phyloP scores from a whole-genome alignment of 805 yeast species.

The Metschnikowia colocasiae region DNA sequence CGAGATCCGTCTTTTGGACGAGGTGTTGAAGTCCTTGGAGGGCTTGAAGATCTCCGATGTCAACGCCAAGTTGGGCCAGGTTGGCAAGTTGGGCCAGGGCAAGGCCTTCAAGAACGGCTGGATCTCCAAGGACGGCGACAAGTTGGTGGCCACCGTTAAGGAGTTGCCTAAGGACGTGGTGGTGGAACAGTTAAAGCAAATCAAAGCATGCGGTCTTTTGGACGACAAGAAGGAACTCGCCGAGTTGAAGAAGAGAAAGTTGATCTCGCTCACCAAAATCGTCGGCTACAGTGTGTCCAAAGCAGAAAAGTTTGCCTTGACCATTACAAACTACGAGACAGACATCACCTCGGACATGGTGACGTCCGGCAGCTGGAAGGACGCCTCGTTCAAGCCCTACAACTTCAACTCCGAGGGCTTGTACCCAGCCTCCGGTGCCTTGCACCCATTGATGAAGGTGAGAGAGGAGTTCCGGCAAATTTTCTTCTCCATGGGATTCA shows the following conservation, averaged over 20 bases:
- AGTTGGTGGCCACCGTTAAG: conserved; percentile 58
- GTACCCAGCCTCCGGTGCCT: conserved; percentile 80
- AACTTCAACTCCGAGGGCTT: conserved; percentile 96
- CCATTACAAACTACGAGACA: conserved; percentile 79
- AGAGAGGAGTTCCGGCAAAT: conserved; percentile 97
- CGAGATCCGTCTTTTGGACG: conserved; percentile 74
- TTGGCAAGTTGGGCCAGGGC: conserved; percentile 92
- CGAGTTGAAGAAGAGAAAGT: conserved; percentile 93
- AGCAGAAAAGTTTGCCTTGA: conserved; percentile 80
- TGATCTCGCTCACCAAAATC: conserved; percentile 64
- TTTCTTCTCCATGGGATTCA: conserved; percentile 96
- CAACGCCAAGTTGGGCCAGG: conserved; percentile 64
- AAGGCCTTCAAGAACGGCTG: conserved; percentile 97
- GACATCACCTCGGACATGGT: conserved; percentile 95
- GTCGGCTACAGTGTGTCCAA: conserved; percentile 73
- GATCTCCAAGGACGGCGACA: conserved; percentile 86
- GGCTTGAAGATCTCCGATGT: conserved; percentile 82
- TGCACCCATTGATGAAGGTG: conserved; percentile 95
- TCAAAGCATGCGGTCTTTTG: conserved; percentile 54
- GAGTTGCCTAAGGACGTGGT: conserved; percentile 64
- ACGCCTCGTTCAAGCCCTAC: conserved; percentile 85
- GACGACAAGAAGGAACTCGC: conserved; percentile 61
- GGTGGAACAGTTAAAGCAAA: conserved; percentile 56
- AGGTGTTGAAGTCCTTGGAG: conserved; percentile 69
- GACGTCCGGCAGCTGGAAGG: conserved; percentile 74